Evolutionary conservation across 148 eudicot species (phyloP).

Genomic region (Arbutus unedo): DNA sequence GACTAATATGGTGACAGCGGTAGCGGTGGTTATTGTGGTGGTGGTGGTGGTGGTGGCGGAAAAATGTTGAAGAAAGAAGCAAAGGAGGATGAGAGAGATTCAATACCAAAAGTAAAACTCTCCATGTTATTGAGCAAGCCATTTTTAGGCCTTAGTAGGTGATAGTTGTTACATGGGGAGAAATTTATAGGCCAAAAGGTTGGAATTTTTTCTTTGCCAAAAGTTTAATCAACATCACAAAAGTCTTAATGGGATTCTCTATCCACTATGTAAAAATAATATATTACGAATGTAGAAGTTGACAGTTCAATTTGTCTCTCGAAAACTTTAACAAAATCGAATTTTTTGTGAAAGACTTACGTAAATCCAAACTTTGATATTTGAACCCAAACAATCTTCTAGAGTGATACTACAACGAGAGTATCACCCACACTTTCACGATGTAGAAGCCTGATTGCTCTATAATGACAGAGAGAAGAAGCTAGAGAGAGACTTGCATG

Average conservation of each 20-base stretch:
- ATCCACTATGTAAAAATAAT: not conserved
- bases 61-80: not conserved
- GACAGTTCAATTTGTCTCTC: too few relatives aligned
- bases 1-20: not conserved
- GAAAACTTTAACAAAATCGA: too few relatives aligned
- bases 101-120: not conserved
- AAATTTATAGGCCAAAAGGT: not conserved
- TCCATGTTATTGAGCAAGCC: conserved; percentile 11
- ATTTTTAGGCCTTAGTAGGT: not conserved
- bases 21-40: too few relatives aligned
- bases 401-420: too few relatives aligned
- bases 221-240: not conserved
- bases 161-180: not conserved
- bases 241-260: not conserved
- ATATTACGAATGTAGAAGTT: too few relatives aligned
- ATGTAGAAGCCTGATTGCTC: too few relatives aligned
- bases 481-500: too few relatives aligned
- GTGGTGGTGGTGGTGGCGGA: not conserved
- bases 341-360: too few relatives aligned
- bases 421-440: too few relatives aligned
- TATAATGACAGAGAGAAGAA: too few relatives aligned
- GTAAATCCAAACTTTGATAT: too few relatives aligned
- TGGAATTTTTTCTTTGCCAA: not conserved
- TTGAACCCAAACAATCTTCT: too few relatives aligned
- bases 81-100: conserved; percentile 1